Percentiles rank a stretch among this genome's conserved stretches.
These are phyloP conservation scores for Sparassis latifolia DNA, from an alignment of 1,284 basidiomycete genomes.

Conservation along the genomic window DNA sequence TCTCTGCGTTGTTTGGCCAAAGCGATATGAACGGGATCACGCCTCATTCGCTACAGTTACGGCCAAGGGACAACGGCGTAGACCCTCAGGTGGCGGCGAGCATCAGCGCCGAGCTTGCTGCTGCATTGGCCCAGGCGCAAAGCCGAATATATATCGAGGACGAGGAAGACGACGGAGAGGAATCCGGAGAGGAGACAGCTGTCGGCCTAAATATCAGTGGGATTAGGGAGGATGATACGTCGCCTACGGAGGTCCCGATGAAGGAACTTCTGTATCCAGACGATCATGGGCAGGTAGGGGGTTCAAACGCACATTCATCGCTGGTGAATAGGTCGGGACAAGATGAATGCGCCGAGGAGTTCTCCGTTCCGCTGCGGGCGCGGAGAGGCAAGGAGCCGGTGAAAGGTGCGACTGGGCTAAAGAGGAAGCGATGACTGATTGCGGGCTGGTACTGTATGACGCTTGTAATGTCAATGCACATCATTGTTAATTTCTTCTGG, in stretches of 20 bases:
- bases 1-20: constrained; percentile 57
- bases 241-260: not conserved
- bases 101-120: constrained; percentile 69
- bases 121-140: constrained; percentile 55
- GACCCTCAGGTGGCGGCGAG: constrained; percentile 54
- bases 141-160: constrained; percentile 31
- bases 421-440: constrained; percentile 45
- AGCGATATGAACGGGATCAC: constrained; percentile 11
- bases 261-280: too few species aligned
- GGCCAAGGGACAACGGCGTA: constrained; percentile 26
- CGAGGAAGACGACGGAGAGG: constrained; percentile 36
- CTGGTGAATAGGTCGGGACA: constrained; percentile 15
- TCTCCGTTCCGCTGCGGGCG: constrained; percentile 58
- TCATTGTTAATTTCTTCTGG: not conserved
- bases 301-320: constrained; percentile 8
- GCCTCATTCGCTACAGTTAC: constrained; percentile 10
- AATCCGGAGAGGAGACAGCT: constrained; percentile 16
- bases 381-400: constrained; percentile 45
- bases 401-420: constrained; percentile 38
- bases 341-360: constrained; percentile 54
- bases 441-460: not conserved
- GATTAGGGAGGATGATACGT: constrained; percentile 9
- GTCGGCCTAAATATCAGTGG: constrained; percentile 15
- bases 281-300: not conserved
- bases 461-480: not conserved